phyloP scores from a whole-genome alignment of 495 filamentous ascomycete genomes.

The Trichoderma gamsii region DNA sequence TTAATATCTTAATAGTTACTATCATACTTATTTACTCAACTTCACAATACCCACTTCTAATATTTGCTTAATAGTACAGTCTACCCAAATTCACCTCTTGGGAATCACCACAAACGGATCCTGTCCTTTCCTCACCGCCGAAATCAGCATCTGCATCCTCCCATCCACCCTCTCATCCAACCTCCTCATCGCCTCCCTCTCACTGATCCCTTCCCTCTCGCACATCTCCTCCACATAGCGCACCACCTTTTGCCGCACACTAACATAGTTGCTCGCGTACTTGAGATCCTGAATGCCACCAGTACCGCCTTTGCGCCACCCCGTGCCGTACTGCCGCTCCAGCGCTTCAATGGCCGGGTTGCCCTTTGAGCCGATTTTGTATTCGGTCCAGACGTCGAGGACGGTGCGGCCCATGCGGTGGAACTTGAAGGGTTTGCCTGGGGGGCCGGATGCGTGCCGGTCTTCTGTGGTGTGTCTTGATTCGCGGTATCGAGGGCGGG shows the following conservation, averaged over 20 bases:
- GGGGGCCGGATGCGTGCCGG: neutral
- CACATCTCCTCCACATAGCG: neutral
- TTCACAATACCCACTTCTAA: neutral
- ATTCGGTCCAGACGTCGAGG: neutral
- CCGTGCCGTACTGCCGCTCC: neutral
- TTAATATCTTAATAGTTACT: neutral
- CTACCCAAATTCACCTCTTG: neutral
- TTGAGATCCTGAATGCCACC: neutral
- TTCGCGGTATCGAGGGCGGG: neutral
- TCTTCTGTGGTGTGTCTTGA: neutral
- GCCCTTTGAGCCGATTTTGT: neutral
- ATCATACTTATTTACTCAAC: neutral
- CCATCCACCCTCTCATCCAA: slow-evolving; percentile 2
- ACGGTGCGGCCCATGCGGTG: neutral
- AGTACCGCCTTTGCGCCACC: neutral
- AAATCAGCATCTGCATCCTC: neutral
- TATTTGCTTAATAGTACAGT: no score
- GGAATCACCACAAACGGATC: slow-evolving; percentile 1
- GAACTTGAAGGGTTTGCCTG: neutral
- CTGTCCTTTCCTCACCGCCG: neutral
- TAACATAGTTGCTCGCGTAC: slow-evolving; percentile 7
- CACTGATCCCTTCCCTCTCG: neutral
- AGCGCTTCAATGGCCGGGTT: slow-evolving; percentile 2
- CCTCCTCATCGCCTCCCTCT: neutral
- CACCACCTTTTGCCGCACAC: neutral